Evolutionary conservation across 331 rosid species (phyloP), one percentile per base, ranked within the genome.

Genomic region (Malus hybrid): DNA sequence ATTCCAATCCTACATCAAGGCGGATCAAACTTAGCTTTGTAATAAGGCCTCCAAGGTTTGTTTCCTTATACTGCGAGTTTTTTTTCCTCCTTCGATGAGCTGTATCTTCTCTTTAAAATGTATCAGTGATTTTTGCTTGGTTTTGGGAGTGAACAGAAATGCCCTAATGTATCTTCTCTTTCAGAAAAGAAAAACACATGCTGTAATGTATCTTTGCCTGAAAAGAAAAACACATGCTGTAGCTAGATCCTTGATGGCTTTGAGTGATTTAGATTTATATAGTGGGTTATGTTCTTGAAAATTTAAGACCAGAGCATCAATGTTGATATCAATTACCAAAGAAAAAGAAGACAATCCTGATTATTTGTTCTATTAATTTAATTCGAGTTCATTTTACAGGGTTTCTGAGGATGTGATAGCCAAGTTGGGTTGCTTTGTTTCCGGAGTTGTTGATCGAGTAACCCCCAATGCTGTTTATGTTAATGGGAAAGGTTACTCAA

Each of bases 1-100:
- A 22, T 22, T 22, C 22, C 22, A 22, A 22, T 22, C 22, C 22
- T 22, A 22, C 22, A 22, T 22, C 22, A 29, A 85, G 89, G 84
- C 90, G 97, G 81, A 89, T 94, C 85, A 92, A 79, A 79, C 95
- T 94, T 75, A 94, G 99, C 85, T 92, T 92, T 83, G 81, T 81
- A 72, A 92, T 92, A 80, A 90, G 78, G 70, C 93, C 97, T 42
- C 66, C 88, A 72, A 94, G 98, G 98, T 93, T 71, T 70, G 68
- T 67, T 70, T 83, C 68, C 39, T 28, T 69, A 33, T 44, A 18
- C 69, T 65, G 50, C 72, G 22, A 32, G 2, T 29, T 70, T 60
- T 72, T 7, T 39, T 27, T 11, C 69, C 69, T 10, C 29, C 18
- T 28, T 69, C 4, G 1, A 52, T 69, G 72, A 33, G 28, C 28